Conservation (phyloP, 352 stramenopile genomes). For the Globisporangium orthogonon region DNA sequence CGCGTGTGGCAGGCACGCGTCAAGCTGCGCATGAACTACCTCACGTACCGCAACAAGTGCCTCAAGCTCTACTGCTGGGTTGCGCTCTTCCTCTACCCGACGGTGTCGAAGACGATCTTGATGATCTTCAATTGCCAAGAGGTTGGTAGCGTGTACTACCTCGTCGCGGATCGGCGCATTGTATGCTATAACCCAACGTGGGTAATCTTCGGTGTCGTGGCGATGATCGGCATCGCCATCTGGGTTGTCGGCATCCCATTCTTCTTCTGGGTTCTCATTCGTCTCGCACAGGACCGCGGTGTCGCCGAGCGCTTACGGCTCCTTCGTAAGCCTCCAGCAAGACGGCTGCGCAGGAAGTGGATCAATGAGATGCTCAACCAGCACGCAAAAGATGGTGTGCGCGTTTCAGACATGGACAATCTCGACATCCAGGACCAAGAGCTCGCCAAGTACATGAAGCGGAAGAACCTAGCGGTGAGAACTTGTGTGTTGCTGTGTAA, state of each 20-base stretch:
- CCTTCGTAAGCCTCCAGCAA: slow-evolving; percentile 33
- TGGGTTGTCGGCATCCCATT: slow-evolving; percentile 77
- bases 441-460: slow-evolving; percentile 67
- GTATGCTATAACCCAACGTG: slow-evolving; percentile 64
- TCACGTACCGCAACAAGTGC: slow-evolving; percentile 77
- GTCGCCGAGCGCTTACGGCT: slow-evolving; percentile 40
- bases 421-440: slow-evolving; percentile 54
- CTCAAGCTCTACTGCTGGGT: slow-evolving; percentile 79
- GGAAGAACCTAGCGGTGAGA: slow-evolving; percentile 58
- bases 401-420: slow-evolving; percentile 51
- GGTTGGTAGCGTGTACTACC: slow-evolving; percentile 45
- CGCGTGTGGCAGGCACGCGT: slow-evolving; percentile 72
- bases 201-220: slow-evolving; percentile 55
- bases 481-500: background rate
- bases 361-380: slow-evolving; percentile 46
- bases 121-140: slow-evolving; percentile 81
- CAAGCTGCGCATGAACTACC: slow-evolving; percentile 80
- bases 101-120: slow-evolving; percentile 71
- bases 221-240: slow-evolving; percentile 42
- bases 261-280: slow-evolving; percentile 75
- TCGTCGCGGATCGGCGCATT: slow-evolving; percentile 61
- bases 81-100: slow-evolving; percentile 67
- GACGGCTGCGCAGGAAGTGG: slow-evolving; percentile 48
- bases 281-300: slow-evolving; percentile 49
- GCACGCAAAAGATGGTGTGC: slow-evolving; percentile 34